Evolutionary conservation across 2,329 filamentous ascomycete species (phyloP).

Genomic region (Botryotinia convoluta): DNA sequence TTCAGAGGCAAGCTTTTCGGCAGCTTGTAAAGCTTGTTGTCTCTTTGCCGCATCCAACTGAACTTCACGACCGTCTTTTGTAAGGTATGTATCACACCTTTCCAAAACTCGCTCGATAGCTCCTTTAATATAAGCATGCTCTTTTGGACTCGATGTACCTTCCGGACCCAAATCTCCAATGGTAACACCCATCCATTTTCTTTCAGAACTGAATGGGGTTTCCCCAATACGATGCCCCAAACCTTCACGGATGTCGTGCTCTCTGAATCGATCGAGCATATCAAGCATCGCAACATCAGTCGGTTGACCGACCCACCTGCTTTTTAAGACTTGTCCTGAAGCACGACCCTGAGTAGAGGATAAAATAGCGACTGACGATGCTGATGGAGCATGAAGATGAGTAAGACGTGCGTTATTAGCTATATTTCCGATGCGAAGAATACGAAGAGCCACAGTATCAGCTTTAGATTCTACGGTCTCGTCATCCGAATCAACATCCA

Average conservation of each 20-base stretch:
- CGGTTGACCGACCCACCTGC: conserved; percentile 93
- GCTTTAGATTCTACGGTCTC: conserved; percentile 56
- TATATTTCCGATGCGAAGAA: conserved; percentile 90
- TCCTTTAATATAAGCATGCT: conserved; percentile 93
- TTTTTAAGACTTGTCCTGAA: conserved; percentile 63
- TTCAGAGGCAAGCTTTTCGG: conserved; percentile 82
- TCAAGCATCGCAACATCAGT: conserved; percentile 98
- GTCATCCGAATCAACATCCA: conserved; percentile 51
- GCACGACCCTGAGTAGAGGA: conserved; percentile 70
- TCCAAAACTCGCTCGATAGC: conserved; percentile 83
- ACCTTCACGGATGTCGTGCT: conserved; percentile 85
- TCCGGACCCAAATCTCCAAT: conserved; percentile 52
- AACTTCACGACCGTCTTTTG: conserved; percentile 80
- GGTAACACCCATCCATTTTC: conserved; percentile 99
- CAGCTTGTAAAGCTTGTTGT: conserved; percentile 73
- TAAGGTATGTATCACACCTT: conserved; percentile 87
- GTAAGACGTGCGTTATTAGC: conserved; percentile 90
- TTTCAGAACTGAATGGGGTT: conserved; percentile 92
- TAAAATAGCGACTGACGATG: conserved; percentile 73
- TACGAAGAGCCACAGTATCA: conserved; percentile 71
- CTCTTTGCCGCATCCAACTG: conserved; percentile 74
- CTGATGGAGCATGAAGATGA: conserved; percentile 66
- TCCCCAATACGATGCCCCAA: conserved; percentile 80
- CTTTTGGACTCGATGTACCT: conserved; percentile 46
- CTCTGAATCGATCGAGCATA: conserved; percentile 83